Percentiles rank a stretch among this genome's conserved stretches.
Conservation (phyloP, 148 eudicot species). For the Dianthus caryophyllus region DNA sequence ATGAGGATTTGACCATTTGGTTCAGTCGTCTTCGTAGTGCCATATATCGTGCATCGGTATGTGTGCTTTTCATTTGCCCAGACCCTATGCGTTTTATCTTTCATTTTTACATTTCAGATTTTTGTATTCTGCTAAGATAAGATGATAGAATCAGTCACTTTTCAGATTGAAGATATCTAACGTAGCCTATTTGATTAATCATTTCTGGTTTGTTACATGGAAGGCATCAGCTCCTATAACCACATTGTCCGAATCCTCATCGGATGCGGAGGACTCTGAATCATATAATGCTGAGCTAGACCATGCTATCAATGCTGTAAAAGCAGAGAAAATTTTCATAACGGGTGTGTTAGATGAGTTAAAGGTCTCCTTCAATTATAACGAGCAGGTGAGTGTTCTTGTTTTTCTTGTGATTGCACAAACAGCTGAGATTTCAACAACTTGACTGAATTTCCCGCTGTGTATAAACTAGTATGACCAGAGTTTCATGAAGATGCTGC, state of each 20-base stretch:
- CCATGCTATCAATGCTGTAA: conserved; percentile 34
- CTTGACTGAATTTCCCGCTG: conserved; percentile 9
- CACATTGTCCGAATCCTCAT: conserved; percentile 69
- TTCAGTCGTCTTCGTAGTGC: conserved; percentile 75
- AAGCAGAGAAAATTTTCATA: conserved; percentile 60
- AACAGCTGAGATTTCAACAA: not conserved
- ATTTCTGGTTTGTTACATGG: conserved; percentile 9
- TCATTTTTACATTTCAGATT: not conserved
- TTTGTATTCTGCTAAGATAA: not conserved
- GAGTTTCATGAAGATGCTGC: conserved; percentile 62
- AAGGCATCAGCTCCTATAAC: conserved; percentile 79
- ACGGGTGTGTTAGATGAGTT: conserved; percentile 88
- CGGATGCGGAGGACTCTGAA: conserved; percentile 73
- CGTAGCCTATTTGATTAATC: no score
- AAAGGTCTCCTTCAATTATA: conserved; percentile 68
- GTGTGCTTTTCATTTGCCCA: conserved; percentile 2
- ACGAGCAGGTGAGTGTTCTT: conserved; percentile 43
- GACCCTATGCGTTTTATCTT: not conserved
- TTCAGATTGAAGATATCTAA: not conserved
- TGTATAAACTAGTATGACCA: conserved; percentile 38
- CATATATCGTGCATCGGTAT: conserved; percentile 85
- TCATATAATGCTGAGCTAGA: conserved; percentile 31
- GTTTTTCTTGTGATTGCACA: not conserved
- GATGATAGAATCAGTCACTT: not conserved
- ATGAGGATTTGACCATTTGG: conserved; percentile 62